Evolutionary conservation across 345 rosid genomes (phyloP), one percentile per base, ranked within the genome.

Genomic region (Trapa incisa): DNA sequence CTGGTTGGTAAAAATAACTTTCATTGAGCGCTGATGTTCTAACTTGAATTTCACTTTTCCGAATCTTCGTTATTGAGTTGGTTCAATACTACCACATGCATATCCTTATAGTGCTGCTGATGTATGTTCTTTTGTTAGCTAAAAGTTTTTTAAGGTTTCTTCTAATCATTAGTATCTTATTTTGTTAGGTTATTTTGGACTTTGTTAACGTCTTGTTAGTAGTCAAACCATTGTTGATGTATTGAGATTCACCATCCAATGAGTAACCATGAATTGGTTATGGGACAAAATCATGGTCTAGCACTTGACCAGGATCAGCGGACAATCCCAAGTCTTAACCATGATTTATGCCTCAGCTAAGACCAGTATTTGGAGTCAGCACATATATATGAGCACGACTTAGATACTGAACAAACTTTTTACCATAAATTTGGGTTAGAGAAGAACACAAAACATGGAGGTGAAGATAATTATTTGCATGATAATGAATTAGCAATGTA

Each of bases 241-340:
- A 22, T 33, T 67, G 66, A 67, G 48, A 66, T 47, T 66, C 2
- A 22, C 11, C 60, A 67, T 65, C n/a, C 66, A 43, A 91, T 89
- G 99, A 89, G 93, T 36, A 86, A 81, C 75, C 96, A 89, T 29
- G 97, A 91, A 68, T 69, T 91, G 74, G 78, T 91, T 71, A 83
- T 89, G 50, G 96, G 91, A 70, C 87, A 87, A 57, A 84, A 76
- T 50, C 89, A 79, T 70, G 83, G 72, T 67, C 32, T 65, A 33
- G 88, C 84, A 72, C 76, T 83, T 42, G 81, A 81, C 41, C 95
- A 84, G 73, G 86, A 81, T 75, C 91, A 84, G 45, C 87, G 80
- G 37, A 41, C 86, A 75, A 87, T 85, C 65, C 79, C 84, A 17
- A 85, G 85, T 57, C 93, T 83, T 68, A 84, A 66, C 79, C 92